phyloP scores from a whole-genome alignment of 768 basidiomycete species.

The Aureoboletus auriporus region DNA sequence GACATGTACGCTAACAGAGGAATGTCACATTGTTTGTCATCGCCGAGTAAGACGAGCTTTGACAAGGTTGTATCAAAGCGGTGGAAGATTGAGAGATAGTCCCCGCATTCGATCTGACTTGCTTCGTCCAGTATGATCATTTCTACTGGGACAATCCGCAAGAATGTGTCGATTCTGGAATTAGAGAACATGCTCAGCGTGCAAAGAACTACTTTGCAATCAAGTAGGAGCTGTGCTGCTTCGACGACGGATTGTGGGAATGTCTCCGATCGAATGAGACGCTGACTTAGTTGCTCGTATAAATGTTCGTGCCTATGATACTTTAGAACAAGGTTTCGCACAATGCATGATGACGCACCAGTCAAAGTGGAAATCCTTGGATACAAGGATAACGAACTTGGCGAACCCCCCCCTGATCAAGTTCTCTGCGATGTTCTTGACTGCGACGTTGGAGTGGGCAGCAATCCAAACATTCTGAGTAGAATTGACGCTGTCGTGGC shows the following conservation, averaged over 20 bases:
- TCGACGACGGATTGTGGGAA: conserved; percentile 4
- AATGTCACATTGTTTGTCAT: conserved; percentile 33
- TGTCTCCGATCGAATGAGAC: conserved; percentile 39
- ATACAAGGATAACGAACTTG: conserved; percentile 41
- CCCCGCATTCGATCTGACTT: conserved; percentile 41
- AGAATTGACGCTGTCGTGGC: conserved; percentile 11
- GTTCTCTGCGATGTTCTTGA: conserved; percentile 52
- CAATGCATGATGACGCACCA: conserved; percentile 31
- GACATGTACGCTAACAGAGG: not conserved
- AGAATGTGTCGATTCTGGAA: conserved; percentile 8
- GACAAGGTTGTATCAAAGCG: conserved; percentile 23
- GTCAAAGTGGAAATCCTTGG: conserved; percentile 42
- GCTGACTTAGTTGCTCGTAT: conserved; percentile 31
- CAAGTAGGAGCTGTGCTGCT: conserved; percentile 23
- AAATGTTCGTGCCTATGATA: conserved; percentile 47
- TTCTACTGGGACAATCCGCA: conserved; percentile 31
- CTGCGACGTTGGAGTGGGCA: conserved; percentile 49
- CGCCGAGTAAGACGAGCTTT: conserved; percentile 39
- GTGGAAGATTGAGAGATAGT: conserved; percentile 35
- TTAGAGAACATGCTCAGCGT: conserved; percentile 46
- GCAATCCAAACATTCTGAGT: conserved; percentile 34
- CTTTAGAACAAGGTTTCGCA: not conserved
- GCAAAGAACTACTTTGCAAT: conserved; percentile 39
- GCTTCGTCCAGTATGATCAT: conserved; percentile 46
- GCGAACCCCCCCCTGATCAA: conserved; percentile 30